These are phyloP conservation scores for Cytidiella melzeri DNA, from an alignment of 768 basidiomycete species.

Conservation along the genomic window DNA sequence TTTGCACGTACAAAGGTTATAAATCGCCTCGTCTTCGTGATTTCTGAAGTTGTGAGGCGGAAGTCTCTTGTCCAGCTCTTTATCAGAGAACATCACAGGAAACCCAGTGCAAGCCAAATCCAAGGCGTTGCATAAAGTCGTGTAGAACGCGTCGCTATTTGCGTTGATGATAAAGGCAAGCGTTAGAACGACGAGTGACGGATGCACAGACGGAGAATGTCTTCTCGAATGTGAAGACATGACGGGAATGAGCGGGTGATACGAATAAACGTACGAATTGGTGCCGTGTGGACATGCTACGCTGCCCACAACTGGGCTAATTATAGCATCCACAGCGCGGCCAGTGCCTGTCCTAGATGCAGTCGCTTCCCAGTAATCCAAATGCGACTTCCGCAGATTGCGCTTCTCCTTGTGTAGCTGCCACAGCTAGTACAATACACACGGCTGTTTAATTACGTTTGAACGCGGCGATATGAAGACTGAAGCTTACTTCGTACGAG, in stretches of 20 bases:
- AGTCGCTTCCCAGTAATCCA: constrained; percentile 46
- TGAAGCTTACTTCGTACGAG: constrained; percentile 19
- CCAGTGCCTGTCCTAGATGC: constrained; percentile 37
- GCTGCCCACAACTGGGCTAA: constrained; percentile 38
- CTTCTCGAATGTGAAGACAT: too few relatives aligned
- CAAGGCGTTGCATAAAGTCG: constrained; percentile 39
- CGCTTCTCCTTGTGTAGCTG: constrained; percentile 38
- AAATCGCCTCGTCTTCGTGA: constrained; percentile 37
- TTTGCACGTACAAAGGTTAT: constrained; percentile 37
- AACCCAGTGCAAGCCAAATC: constrained; percentile 40
- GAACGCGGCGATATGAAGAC: background rate
- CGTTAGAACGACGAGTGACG: too few relatives aligned
- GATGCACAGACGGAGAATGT: too few relatives aligned
- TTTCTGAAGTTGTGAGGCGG: constrained; percentile 35
- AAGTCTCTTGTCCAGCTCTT: constrained; percentile 30
- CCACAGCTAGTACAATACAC: constrained; percentile 35
- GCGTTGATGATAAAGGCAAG: background rate
- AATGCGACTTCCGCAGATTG: constrained; percentile 36
- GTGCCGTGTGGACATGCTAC: constrained; percentile 40
- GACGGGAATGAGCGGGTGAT: too few relatives aligned
- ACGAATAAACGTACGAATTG: constrained; percentile 32
- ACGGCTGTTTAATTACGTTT: constrained; percentile 2
- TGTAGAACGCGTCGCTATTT: constrained; percentile 37
- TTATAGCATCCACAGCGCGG: constrained; percentile 47
- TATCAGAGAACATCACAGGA: constrained; percentile 44